These are phyloP conservation scores for Diaporthe vaccinii DNA, from an alignment of 2,329 filamentous ascomycete genomes.

Conservation along the genomic window DNA sequence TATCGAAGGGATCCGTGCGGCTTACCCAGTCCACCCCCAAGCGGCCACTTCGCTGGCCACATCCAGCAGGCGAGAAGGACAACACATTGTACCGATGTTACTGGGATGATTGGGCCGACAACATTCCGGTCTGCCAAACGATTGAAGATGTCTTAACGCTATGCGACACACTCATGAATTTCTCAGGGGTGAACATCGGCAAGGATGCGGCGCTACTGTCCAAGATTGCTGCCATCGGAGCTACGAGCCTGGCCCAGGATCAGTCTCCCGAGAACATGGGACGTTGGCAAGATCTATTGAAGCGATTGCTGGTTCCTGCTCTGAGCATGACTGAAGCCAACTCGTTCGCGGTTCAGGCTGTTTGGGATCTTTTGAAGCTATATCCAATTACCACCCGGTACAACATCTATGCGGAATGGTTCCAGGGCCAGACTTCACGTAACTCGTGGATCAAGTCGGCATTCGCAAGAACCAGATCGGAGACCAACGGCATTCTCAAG, in stretches of 20 bases:
- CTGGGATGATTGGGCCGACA: conserved; percentile 97
- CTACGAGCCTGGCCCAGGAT: conserved; percentile 79
- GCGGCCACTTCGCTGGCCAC: conserved; percentile 85
- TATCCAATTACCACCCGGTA: conserved; percentile 85
- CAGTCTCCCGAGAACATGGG: conserved; percentile 76
- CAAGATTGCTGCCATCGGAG: conserved; percentile 89
- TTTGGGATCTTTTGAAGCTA: conserved; percentile 85
- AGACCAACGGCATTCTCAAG: conserved; percentile 90
- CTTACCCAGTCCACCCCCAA: conserved; percentile 71
- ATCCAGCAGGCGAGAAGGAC: conserved; percentile 84
- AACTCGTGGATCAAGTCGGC: conserved; percentile 82
- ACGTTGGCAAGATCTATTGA: conserved; percentile 88
- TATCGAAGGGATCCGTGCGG: conserved; percentile 78
- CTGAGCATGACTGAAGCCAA: conserved; percentile 90
- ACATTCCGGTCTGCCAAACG: conserved; percentile 89
- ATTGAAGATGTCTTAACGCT: conserved; percentile 92
- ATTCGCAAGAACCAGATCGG: conserved; percentile 81
- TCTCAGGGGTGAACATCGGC: conserved; percentile 91
- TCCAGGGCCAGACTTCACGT: conserved; percentile 81
- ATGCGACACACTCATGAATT: conserved; percentile 85
- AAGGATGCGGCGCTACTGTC: conserved; percentile 82
- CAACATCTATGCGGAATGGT: conserved; percentile 94
- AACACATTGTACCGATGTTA: conserved; percentile 91
- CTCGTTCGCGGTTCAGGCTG: conserved; percentile 84
- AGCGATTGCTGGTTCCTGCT: conserved; percentile 86